phyloP scores from a whole-genome alignment of 495 filamentous ascomycete species.

The Neurospora cerealis region DNA sequence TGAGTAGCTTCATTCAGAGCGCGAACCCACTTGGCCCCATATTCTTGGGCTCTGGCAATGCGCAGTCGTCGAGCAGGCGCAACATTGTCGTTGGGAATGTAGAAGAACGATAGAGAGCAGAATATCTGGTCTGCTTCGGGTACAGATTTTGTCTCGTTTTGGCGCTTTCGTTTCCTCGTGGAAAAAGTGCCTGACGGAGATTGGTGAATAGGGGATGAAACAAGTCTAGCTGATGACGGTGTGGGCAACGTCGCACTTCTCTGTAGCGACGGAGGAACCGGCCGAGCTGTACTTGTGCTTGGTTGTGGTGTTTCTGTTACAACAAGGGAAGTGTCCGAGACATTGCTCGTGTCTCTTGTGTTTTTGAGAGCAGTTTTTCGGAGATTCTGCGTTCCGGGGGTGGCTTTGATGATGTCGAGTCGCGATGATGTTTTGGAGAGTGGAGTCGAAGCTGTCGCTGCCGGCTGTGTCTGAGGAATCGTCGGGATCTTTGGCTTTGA shows the following conservation, averaged over 20 bases:
- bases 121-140: slow-evolving; percentile 58
- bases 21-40: slow-evolving; percentile 51
- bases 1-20: slow-evolving; percentile 45
- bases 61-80: slow-evolving; percentile 53
- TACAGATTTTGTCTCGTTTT: slow-evolving; percentile 25
- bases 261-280: slow-evolving; percentile 4
- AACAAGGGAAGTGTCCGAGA: slow-evolving; percentile 2
- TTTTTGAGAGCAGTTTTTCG: background rate
- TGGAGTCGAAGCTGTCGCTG: slow-evolving; percentile 8
- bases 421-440: background rate
- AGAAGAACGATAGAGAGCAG: slow-evolving; percentile 57
- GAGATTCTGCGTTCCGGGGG: slow-evolving; percentile 4
- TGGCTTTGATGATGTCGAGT: slow-evolving; percentile 11
- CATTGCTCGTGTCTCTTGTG: background rate
- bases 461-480: background rate
- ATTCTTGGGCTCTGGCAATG: slow-evolving; percentile 65
- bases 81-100: slow-evolving; percentile 72
- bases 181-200: slow-evolving; percentile 13
- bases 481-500: background rate
- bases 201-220: background rate
- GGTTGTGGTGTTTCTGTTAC: slow-evolving; percentile 17
- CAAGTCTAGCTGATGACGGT: background rate
- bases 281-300: slow-evolving; percentile 6
- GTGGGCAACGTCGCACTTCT: slow-evolving; percentile 17
- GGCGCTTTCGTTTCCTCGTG: slow-evolving; percentile 43